These are phyloP conservation scores for Taxillus chinensis DNA, from an alignment of 164 flowering plant species.

Conservation along the genomic window DNA sequence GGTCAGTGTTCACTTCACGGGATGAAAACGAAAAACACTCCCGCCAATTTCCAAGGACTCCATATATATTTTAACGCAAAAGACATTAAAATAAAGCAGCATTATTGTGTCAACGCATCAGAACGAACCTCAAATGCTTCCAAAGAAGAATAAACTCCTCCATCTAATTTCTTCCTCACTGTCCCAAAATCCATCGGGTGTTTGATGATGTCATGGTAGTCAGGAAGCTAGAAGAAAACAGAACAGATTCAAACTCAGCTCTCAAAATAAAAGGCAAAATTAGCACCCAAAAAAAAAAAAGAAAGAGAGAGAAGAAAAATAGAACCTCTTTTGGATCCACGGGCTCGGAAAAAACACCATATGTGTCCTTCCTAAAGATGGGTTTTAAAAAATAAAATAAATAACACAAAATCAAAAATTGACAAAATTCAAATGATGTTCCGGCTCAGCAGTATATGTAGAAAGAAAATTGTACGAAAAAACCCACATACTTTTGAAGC, in stretches of 20 bases:
- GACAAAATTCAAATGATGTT: not conserved
- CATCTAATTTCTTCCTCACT: conserved; percentile 57
- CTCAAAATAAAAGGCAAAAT: not conserved
- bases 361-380: conserved; percentile 81
- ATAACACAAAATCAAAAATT: not conserved
- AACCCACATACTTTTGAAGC: conserved; percentile 68
- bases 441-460: not conserved
- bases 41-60: too few relatives aligned
- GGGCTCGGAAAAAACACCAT: conserved; percentile 84
- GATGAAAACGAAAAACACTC: too few relatives aligned
- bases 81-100: not conserved
- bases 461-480: not conserved
- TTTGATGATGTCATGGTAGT: conserved; percentile 73
- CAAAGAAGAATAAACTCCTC: conserved; percentile 49
- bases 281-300: not conserved
- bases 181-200: conserved; percentile 90
- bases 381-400: not conserved
- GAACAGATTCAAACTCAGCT: not conserved
- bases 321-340: conserved; percentile 92
- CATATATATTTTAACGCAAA: too few relatives aligned
- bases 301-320: conserved; percentile 4
- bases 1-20: too few relatives aligned
- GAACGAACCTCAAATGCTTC: conserved; percentile 79
- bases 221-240: conserved; percentile 62
- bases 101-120: not conserved